phyloP scores from a whole-genome alignment of 2,329 filamentous ascomycete genomes.

The Parafenestella ontariensis region DNA sequence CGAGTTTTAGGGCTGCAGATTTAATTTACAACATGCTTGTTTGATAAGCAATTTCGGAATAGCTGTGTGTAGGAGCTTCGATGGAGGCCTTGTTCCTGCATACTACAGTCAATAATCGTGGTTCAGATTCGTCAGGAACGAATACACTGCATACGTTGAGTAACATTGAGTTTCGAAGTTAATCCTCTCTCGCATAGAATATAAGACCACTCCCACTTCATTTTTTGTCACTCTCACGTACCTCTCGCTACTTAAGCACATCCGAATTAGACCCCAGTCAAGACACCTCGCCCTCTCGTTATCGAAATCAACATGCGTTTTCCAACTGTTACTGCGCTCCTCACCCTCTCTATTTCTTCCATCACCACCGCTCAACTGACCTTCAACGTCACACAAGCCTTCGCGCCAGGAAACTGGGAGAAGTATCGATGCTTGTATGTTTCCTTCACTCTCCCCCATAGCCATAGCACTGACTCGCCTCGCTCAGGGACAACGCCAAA shows the following conservation, averaged over 20 bases:
- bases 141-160: not conserved
- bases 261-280: not conserved
- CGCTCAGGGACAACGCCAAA: conserved; percentile 18
- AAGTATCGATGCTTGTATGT: conserved; percentile 37
- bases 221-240: not conserved
- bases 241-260: not conserved
- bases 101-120: not conserved
- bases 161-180: not conserved
- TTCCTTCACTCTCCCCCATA: no score
- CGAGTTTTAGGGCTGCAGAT: not conserved
- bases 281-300: not conserved
- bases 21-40: not conserved
- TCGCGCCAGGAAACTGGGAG: conserved; percentile 18
- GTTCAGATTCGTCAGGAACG: not conserved
- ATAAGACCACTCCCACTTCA: not conserved
- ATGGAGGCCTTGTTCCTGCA: not conserved
- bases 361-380: conserved; percentile 21
- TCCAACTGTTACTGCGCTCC: conserved; percentile 1
- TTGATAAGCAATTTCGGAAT: not conserved
- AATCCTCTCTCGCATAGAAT: not conserved
- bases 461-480: not conserved
- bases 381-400: conserved; percentile 31
- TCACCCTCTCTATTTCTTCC: conserved; percentile 3
- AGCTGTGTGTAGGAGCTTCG: not conserved
- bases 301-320: conserved; percentile 4